A percentile compares a stretch with the other conserved stretches of the same genome.
Conservation (phyloP, 352 stramenopile species). For the Saprolegnia parasitica region DNA sequence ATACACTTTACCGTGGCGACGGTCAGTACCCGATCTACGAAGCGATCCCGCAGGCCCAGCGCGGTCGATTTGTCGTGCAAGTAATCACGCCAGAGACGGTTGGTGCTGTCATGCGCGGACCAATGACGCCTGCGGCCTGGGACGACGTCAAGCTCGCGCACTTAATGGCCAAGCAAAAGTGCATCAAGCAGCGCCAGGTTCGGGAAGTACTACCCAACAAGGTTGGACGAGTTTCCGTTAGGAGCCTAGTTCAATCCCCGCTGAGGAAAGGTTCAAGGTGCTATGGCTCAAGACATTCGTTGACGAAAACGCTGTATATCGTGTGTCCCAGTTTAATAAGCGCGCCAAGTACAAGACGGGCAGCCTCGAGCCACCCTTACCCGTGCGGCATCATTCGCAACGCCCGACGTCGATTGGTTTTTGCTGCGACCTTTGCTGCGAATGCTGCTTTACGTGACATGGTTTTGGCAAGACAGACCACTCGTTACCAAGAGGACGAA, state of each 20-base stretch:
- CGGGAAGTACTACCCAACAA: neutral
- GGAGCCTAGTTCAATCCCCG: neutral
- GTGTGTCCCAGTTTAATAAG: neutral
- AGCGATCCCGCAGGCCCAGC: neutral
- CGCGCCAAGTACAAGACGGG: neutral
- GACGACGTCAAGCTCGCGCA: too few species aligned
- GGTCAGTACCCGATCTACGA: neutral
- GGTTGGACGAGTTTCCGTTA: neutral
- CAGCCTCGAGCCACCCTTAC: neutral
- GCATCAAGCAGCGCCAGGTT: too few species aligned
- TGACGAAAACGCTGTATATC: conserved; percentile 7
- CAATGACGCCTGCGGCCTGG: neutral
- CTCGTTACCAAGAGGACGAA: neutral
- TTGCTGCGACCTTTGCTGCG: conserved; percentile 8
- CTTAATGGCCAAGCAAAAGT: too few species aligned
- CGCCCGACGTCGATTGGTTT: neutral
- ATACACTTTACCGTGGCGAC: neutral
- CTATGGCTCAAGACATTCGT: conserved; percentile 1
- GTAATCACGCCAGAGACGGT: neutral
- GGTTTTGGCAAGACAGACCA: neutral
- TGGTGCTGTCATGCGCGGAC: neutral
- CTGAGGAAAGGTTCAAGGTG: neutral
- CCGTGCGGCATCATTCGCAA: neutral
- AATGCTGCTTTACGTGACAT: neutral
- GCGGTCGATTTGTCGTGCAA: neutral